Evolutionary conservation across 2,329 filamentous ascomycete genomes (phyloP), one percentile per base, ranked within the genome.

Genomic region (Lachnellula hyalina): DNA sequence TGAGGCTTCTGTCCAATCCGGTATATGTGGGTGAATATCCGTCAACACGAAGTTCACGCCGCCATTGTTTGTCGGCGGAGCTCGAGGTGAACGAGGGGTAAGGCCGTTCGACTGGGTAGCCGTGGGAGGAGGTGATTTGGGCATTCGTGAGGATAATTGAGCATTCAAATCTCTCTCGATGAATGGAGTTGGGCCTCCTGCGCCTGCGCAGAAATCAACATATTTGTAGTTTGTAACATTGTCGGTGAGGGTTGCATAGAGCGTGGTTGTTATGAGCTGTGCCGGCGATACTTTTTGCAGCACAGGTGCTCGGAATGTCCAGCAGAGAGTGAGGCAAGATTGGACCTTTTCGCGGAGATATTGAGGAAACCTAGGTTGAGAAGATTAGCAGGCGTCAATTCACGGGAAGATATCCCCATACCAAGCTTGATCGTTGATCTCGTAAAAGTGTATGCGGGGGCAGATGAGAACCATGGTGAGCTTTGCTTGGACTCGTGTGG

Each of bases 161-260:
- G 65, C 58, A 68, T 88, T 88, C 58, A 89, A 67, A 42, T 77
- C 72, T 11, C 72, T 74, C 68, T 87, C 85, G 49, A 89, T 83
- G 40, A 73, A 74, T 0, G 84, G 85, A 1, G 84, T 89, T 0
- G 86, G 86, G 0, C 87, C 87, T 41, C 88, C 88, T 14, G 80
- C 84, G 50, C 88, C 88, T 2, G 87, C 85, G 68, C 87, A 90
- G 70, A 90, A 89, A 72, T 92, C 88, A 58, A 91, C 78, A 62
- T 87, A 84, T 17, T 79, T 83, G 69, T 86, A 84, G 2, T 74
- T 70, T 17, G 75, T 71, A 1, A 82, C 72, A 25, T 73, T 65
- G 5, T 65, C 56, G 36, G 76, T 75, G 14, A 86, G 75, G 42
- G 79, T 72, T 21, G 70, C 71, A 40, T 77, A 73, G 46, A 90